A percentile compares a stretch with the other conserved stretches of the same genome.
Evolutionary conservation across 1,284 basidiomycete species (phyloP).

Genomic region (Ustilago bromivora): DNA sequence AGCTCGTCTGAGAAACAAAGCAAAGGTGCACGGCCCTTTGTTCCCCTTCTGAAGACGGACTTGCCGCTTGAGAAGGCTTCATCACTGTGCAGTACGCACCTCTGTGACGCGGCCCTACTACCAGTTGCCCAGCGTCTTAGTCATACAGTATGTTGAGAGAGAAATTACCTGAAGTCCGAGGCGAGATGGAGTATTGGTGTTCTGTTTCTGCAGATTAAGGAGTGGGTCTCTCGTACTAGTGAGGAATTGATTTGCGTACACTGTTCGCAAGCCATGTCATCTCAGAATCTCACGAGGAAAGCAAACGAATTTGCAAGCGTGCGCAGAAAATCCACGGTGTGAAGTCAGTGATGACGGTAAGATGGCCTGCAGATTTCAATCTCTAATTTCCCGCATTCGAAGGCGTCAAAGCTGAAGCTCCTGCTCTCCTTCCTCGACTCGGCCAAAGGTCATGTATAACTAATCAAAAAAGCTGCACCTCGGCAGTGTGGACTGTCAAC

Average conservation of each 20-base stretch:
- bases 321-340: conserved; percentile 8
- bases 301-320: conserved; percentile 10
- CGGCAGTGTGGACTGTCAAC: neutral
- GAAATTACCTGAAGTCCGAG: too few species aligned
- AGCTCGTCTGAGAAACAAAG: neutral
- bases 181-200: neutral
- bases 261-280: neutral
- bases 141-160: too few species aligned
- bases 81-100: neutral
- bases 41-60: neutral
- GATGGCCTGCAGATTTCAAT: neutral
- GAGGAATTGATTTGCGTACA: neutral
- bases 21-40: neutral
- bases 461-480: conserved; percentile 3
- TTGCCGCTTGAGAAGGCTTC: neutral
- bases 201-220: neutral
- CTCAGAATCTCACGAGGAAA: conserved; percentile 23
- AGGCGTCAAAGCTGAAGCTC: neutral
- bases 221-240: neutral
- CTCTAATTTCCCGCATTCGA: neutral
- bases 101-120: neutral
- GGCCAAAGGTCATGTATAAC: neutral
- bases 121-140: too few species aligned
- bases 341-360: neutral
- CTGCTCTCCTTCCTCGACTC: neutral